Conservation (phyloP, 768 basidiomycete species). For the Lactarius evosmus region DNA sequence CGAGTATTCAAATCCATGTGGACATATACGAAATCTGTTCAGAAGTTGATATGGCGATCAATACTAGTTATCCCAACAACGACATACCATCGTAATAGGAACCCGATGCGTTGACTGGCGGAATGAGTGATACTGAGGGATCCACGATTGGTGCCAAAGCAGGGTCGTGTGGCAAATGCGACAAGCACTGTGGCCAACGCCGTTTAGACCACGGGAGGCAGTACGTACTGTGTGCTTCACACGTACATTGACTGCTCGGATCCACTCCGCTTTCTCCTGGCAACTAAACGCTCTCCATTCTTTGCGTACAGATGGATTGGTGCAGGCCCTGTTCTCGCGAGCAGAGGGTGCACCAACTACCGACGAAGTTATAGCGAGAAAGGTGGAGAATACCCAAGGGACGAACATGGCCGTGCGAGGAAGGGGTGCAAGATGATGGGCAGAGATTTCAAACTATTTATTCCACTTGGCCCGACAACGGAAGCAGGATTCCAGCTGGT, state of each 20-base stretch:
- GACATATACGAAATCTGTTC: slow-evolving; percentile 30
- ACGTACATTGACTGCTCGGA: slow-evolving; percentile 30
- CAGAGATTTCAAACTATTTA: neutral
- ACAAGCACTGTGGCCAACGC: slow-evolving; percentile 19
- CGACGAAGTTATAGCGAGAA: slow-evolving; percentile 1
- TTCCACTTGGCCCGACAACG: neutral
- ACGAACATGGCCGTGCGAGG: slow-evolving; percentile 1
- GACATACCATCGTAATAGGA: slow-evolving; percentile 28
- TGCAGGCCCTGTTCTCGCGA: slow-evolving; percentile 6
- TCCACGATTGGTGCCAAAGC: slow-evolving; percentile 15
- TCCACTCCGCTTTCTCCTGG: slow-evolving; percentile 29
- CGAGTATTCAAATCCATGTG: slow-evolving; percentile 32
- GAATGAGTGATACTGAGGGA: slow-evolving; percentile 21
- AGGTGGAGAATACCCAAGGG: neutral
- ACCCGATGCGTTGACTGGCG: slow-evolving; percentile 21
- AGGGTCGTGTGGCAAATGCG: slow-evolving; percentile 26
- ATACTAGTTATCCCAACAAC: neutral
- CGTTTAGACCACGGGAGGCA: neutral
- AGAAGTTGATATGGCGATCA: neutral
- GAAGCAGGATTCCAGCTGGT: neutral
- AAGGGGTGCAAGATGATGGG: neutral
- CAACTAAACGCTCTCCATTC: slow-evolving; percentile 30
- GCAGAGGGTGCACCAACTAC: neutral
- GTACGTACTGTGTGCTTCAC: neutral
- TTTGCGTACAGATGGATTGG: slow-evolving; percentile 28